Conservation (phyloP, 306 rosid genomes). For the Trifolium fragiferum region DNA sequence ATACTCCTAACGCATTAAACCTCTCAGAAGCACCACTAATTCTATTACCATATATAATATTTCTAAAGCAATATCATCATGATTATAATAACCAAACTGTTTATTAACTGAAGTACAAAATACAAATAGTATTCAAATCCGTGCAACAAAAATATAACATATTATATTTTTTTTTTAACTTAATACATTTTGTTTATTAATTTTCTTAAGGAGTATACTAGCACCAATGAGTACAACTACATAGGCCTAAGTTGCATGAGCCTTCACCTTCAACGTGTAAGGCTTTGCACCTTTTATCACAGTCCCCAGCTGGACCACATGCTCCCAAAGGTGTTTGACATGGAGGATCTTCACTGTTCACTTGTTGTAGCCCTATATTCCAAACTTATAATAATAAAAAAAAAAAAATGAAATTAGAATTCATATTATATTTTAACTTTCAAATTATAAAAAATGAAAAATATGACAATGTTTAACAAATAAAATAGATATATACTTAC, state of each 20-base stretch:
- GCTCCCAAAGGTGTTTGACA: neutral
- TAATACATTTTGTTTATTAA: too few relatives aligned
- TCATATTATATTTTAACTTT: neutral
- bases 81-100: too few relatives aligned
- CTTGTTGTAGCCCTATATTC: neutral
- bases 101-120: too few relatives aligned
- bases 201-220: too few relatives aligned
- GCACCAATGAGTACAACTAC: neutral
- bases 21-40: too few relatives aligned
- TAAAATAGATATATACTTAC: neutral
- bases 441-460: neutral
- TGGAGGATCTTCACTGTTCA: neutral
- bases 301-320: neutral
- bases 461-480: too few relatives aligned
- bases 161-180: too few relatives aligned
- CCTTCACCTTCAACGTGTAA: neutral
- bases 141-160: too few relatives aligned
- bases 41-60: too few relatives aligned
- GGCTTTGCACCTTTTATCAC: slow-evolving; percentile 14
- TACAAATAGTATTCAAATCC: too few relatives aligned
- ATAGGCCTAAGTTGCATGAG: neutral
- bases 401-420: neutral
- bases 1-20: too few relatives aligned
- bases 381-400: neutral
- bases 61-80: too few relatives aligned